Percentiles rank a stretch among this genome's conserved stretches.
These are phyloP conservation scores for Hemileia vastatrix DNA, from an alignment of 1,284 basidiomycete species.

Conservation along the genomic window DNA sequence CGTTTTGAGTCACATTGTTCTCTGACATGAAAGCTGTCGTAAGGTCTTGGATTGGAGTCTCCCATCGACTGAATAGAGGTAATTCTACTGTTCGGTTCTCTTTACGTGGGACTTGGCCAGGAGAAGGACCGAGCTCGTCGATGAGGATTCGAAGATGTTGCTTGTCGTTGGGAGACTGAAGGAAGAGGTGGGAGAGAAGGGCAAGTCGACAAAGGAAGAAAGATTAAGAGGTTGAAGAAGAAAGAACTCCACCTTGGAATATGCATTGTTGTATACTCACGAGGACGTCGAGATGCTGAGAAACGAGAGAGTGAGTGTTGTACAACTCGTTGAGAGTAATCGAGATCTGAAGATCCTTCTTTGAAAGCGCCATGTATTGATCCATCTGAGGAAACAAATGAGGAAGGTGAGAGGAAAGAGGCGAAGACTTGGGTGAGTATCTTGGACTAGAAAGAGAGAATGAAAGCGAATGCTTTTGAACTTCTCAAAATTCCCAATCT, in stretches of 20 bases:
- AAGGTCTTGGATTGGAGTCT: constrained; percentile 40
- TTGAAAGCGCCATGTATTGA: constrained; percentile 42
- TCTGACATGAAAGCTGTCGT: constrained; percentile 41
- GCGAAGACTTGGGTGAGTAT: background rate
- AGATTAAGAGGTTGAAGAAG: too few relatives aligned
- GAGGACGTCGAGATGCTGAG: constrained; percentile 38
- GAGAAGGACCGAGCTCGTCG: constrained; percentile 36
- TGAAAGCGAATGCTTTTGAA: background rate
- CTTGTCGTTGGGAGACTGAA: constrained; percentile 35
- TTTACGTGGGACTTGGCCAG: constrained; percentile 35
- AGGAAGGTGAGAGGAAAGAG: background rate
- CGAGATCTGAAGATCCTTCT: constrained; percentile 38
- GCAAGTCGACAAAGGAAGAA: too few relatives aligned
- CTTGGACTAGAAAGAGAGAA: background rate
- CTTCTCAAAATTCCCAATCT: too few relatives aligned
- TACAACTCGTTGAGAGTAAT: constrained; percentile 43
- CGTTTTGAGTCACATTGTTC: constrained; percentile 43
- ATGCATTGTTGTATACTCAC: background rate
- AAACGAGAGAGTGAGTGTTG: constrained; percentile 40
- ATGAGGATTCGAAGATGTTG: constrained; percentile 38
- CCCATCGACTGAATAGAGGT: constrained; percentile 41
- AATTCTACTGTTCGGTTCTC: constrained; percentile 39
- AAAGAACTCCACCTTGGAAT: background rate
- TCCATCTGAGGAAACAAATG: constrained; percentile 27
- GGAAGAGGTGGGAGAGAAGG: too few relatives aligned